Evolutionary conservation across 1,284 basidiomycete genomes (phyloP).

Genomic region (Puccinia triticina): DNA sequence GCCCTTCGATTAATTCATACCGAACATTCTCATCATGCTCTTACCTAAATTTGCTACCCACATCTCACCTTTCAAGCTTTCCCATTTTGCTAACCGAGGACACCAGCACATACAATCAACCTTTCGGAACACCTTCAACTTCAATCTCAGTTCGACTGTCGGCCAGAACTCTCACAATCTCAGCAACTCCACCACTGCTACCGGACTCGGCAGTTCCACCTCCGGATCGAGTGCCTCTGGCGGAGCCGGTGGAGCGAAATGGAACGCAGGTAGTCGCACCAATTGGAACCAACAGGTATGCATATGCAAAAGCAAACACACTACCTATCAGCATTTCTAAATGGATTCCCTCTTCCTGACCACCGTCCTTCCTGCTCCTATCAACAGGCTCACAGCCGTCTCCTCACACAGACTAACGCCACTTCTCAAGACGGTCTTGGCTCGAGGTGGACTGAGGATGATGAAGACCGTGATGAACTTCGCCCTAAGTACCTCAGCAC

Average conservation of each 20-base stretch:
- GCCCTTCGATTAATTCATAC: background rate
- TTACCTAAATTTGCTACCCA: constrained; percentile 45
- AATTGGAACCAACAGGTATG: constrained; percentile 50
- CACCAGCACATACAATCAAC: constrained; percentile 39
- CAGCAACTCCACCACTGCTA: constrained; percentile 8
- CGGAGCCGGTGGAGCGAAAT: constrained; percentile 40
- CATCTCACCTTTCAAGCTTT: constrained; percentile 51
- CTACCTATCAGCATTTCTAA: background rate
- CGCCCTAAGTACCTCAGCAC: background rate
- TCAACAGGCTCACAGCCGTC: constrained; percentile 31
- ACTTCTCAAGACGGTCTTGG: constrained; percentile 32
- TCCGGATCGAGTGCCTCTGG: constrained; percentile 32
- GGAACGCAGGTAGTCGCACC: constrained; percentile 46
- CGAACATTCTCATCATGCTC: constrained; percentile 13
- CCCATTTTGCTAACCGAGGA: constrained; percentile 48
- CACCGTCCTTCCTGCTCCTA: background rate
- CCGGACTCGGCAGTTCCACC: constrained; percentile 24
- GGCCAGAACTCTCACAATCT: constrained; percentile 28
- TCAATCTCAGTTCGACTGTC: constrained; percentile 44
- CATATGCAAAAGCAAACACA: background rate
- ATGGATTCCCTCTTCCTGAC: background rate
- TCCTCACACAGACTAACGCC: constrained; percentile 40
- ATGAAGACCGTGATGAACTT: constrained; percentile 43
- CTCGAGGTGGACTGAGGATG: constrained; percentile 36
- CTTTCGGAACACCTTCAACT: constrained; percentile 40